phyloP scores from a whole-genome alignment of 345 rosid species.

The Adansonia digitata region DNA sequence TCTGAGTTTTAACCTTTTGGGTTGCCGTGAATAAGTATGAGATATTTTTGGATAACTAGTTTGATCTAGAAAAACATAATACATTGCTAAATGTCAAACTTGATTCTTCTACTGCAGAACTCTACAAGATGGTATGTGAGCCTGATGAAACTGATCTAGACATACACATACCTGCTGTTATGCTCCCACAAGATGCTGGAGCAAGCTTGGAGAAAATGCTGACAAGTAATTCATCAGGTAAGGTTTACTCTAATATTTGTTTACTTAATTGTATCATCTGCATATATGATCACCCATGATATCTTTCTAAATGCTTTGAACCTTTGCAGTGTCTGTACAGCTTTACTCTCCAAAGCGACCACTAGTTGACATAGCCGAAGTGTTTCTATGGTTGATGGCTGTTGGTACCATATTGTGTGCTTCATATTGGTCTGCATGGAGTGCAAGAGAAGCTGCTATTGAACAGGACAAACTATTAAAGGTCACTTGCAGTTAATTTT shows the following conservation, averaged over 20 bases:
- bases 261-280: not conserved
- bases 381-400: constrained; percentile 98
- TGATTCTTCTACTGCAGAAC: constrained; percentile 43
- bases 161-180: constrained; percentile 77
- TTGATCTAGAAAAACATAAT: not conserved
- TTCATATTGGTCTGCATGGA: constrained; percentile 97
- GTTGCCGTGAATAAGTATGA: constrained; percentile 3
- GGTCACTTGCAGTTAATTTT: constrained; percentile 37
- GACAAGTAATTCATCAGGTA: constrained; percentile 59
- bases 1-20: not conserved
- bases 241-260: constrained; percentile 9
- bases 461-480: constrained; percentile 80
- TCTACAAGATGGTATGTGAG: constrained; percentile 98
- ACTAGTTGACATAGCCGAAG: constrained; percentile 89
- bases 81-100: constrained; percentile 1
- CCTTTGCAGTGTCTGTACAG: constrained; percentile 72
- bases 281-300: not conserved
- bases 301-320: not conserved
- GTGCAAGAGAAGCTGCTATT: constrained; percentile 81
- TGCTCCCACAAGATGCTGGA: constrained; percentile 98
- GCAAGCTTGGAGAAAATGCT: constrained; percentile 65
- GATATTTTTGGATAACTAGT: not conserved
- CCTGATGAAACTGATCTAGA: constrained; percentile 92
- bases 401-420: constrained; percentile 87
- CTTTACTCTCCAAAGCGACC: constrained; percentile 90